A percentile compares a stretch with the other conserved stretches of the same genome.
phyloP scores from a whole-genome alignment of 805 yeast species.

The Cyberlindnera mississippiensis region DNA sequence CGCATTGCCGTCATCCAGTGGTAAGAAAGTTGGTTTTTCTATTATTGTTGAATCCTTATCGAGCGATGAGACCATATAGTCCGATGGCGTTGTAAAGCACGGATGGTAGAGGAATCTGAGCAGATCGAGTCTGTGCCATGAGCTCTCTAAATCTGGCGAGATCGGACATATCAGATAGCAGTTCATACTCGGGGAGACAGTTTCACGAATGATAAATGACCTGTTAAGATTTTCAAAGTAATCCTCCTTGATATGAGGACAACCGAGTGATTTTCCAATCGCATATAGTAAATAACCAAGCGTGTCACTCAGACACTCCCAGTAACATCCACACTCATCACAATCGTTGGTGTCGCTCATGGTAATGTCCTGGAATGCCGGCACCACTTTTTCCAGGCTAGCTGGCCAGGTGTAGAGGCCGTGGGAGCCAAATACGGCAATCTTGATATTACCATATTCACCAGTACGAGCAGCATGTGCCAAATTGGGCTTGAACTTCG shows the following conservation, averaged over 20 bases:
- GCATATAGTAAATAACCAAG: constrained; percentile 95
- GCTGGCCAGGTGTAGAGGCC: constrained; percentile 91
- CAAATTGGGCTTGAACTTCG: constrained; percentile 48
- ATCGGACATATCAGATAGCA: constrained; percentile 47
- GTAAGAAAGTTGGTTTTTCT: constrained; percentile 43
- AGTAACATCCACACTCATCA: constrained; percentile 76
- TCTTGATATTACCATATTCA: constrained; percentile 58
- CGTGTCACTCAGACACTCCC: constrained; percentile 87
- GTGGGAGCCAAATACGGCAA: constrained; percentile 94
- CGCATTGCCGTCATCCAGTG: constrained; percentile 42
- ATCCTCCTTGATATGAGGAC: constrained; percentile 92
- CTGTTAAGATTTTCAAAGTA: constrained; percentile 81
- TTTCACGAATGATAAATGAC: constrained; percentile 72
- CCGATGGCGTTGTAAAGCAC: constrained; percentile 68
- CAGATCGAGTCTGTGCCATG: constrained; percentile 83
- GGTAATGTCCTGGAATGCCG: constrained; percentile 69
- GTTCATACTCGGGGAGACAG: constrained; percentile 48
- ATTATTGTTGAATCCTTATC: constrained; percentile 26
- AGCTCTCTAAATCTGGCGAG: constrained; percentile 62
- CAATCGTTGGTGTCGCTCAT: constrained; percentile 58
- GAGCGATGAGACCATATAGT: constrained; percentile 44
- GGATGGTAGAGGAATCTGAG: constrained; percentile 79
- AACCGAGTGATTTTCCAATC: constrained; percentile 85
- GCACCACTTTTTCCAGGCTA: constrained; percentile 64
- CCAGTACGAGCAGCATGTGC: constrained; percentile 97